Evolutionary conservation across 75 land plant genomes (phyloP), one percentile per base, ranked within the genome.

Genomic region (Adiantum capillusveneris): DNA sequence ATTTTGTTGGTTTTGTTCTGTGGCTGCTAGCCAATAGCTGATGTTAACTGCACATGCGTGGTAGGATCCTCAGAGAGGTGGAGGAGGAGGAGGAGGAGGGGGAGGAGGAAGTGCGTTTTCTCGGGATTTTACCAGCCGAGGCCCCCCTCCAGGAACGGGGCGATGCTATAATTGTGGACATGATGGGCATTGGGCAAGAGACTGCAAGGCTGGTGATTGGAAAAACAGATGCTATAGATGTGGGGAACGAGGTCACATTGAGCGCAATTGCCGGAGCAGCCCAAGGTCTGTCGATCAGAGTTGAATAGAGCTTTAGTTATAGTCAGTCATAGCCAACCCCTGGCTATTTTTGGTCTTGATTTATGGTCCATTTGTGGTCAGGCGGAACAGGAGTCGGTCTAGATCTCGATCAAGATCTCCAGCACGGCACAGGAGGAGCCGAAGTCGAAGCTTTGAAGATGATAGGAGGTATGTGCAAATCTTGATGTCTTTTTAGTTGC

Each of bases 111-210:
- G 58, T 25, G 48, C 59, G 72, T 1, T 75, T n/a, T n/a, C 79
- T 19, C 76, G 88, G 31, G 92, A 84, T 26, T 74, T 83, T 75
- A 44, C 69, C 0, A 87, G 87, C 18, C 74, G 92, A 59, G 97
- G 97, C 11, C 88, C 97, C 0, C 80, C 97, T 20, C 97, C 97
- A 29, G 97, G 97, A 2, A 79, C 97, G 50, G 97, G 97, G 2
- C 76, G 97, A 34, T 91, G 97, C 67, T 91, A 88, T 63, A 91
- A 91, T 58, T 91, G 97, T 76, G 97, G 97, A 3, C 44, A 84
- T 66, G 97, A 91, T 71, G 97, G 97, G 6, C 97, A 91, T 44
- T 91, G 97, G 97, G 97, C 97, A 55, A 65, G 97, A 56, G 97
- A 91, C 61, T 91, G 97, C 68, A 87, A 87, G 66, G 92, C 88